A percentile compares a stretch with the other conserved stretches of the same genome.
Conservation (phyloP, 441 rosid species). For the Populus hybrid region DNA sequence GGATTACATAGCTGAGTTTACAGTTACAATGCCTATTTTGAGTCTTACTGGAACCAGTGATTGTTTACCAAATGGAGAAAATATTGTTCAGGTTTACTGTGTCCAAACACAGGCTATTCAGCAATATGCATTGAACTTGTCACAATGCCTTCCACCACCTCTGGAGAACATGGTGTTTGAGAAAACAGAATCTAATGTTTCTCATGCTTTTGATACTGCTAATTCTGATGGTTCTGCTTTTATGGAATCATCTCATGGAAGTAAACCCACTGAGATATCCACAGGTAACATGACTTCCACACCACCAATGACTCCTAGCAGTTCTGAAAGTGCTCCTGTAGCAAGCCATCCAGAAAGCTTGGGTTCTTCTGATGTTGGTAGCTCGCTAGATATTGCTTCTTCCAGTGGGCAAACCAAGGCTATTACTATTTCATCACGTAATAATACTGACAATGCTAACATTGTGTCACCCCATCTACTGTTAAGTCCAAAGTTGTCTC, state of each 20-base stretch:
- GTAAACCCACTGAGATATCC: conserved; percentile 33
- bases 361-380: conserved; percentile 41
- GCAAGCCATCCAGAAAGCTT: conserved; percentile 32
- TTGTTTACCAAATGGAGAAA: conserved; percentile 50
- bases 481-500: conserved; percentile 57
- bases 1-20: conserved; percentile 87
- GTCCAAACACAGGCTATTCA: too few relatives aligned
- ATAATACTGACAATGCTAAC: conserved; percentile 35
- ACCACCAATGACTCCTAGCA: conserved; percentile 26
- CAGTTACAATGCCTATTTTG: conserved; percentile 88
- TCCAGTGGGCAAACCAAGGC: conserved; percentile 39
- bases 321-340: conserved; percentile 28
- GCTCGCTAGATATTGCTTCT: conserved; percentile 31
- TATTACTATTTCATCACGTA: conserved; percentile 21
- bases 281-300: conserved; percentile 21
- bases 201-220: conserved; percentile 30
- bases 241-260: conserved; percentile 37
- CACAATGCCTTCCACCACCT: conserved; percentile 27
- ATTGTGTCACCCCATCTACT: conserved; percentile 43
- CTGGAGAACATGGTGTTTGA: conserved; percentile 52
- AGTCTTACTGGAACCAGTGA: conserved; percentile 79
- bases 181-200: conserved; percentile 49
- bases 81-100: conserved; percentile 29
- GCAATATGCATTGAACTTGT: too few relatives aligned
- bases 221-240: conserved; percentile 26